These are phyloP conservation scores for Chalciporus sp. DNA, from an alignment of 1,284 basidiomycete genomes.

Conservation along the genomic window DNA sequence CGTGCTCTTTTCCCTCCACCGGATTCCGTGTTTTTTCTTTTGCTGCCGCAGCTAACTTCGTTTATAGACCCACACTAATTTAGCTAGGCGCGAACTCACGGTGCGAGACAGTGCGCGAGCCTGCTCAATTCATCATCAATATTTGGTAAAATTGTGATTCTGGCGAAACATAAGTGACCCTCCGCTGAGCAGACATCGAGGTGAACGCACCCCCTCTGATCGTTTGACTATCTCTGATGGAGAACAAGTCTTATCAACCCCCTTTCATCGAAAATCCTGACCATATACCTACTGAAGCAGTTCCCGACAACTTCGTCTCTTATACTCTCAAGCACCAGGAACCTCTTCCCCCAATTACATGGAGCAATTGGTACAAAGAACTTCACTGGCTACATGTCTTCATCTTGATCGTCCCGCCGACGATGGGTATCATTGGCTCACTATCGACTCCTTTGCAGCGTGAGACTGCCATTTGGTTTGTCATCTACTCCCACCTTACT, in stretches of 20 bases:
- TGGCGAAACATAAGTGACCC: neutral
- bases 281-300: constrained; percentile 18
- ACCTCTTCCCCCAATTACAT: constrained; percentile 47
- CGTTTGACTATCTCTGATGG: constrained; percentile 4
- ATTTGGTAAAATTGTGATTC: neutral
- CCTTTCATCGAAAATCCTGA: constrained; percentile 14
- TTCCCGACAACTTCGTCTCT: constrained; percentile 64
- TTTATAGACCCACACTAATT: neutral
- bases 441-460: constrained; percentile 50
- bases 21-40: neutral
- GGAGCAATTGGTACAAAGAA: constrained; percentile 34
- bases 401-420: constrained; percentile 23
- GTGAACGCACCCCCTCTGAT: neutral
- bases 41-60: neutral
- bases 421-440: constrained; percentile 24
- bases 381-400: constrained; percentile 30
- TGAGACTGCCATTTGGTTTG: constrained; percentile 68
- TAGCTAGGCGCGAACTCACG: neutral
- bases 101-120: neutral
- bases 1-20: neutral
- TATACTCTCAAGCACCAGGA: constrained; percentile 55
- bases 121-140: neutral
- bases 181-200: neutral
- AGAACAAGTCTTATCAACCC: neutral
- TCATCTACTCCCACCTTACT: constrained; percentile 81